Evolutionary conservation across 352 stramenopile genomes (phyloP), one percentile per base, ranked within the genome.

Genomic region (Globisporangium emineosum): DNA sequence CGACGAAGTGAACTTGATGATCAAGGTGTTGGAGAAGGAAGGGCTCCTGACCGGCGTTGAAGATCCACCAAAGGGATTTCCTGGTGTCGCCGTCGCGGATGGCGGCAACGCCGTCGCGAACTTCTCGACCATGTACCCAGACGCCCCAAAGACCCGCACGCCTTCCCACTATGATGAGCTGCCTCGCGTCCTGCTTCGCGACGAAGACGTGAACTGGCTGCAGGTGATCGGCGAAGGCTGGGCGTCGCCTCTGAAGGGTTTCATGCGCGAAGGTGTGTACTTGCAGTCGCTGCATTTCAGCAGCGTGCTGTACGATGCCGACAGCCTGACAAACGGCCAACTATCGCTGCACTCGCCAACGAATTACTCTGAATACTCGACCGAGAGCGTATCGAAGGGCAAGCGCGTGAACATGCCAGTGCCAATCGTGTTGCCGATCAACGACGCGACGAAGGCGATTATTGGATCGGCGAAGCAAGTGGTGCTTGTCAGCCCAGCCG

Each of bases 141-240:
- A 89, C 35, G 65, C 71, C 17, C 83, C 79, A 10, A 66, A 53
- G 40, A 5, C 55, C 6, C 42, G 37, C 3, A 60, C 21, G 12
- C 66, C 71, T 3, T 55, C 68, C 35, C 73, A 84, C 51, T 81
- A 78, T 32, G 72, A 89, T 30, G 65, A 77, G 73, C 65, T 98
- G 57, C 78, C 91, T 6, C 97, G 97, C 60, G 96, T 98, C 23
- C 77, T 99, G 27, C 84, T 99, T 5, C 97, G 91, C 23, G 93
- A 99, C 68, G 96, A 99, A 72, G 97, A 99, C 73, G 81, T 99
- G 25, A 98, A 99, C 72, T 99, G 97, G 97, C 78, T 99, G 19
- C 96, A 99, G 71, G 96, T 98, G 37, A 91, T 99, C 68, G 96
- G 93, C 40, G 96, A 99, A 73, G 97, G 97, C 30, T 99, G 97